A percentile compares a stretch with the other conserved stretches of the same genome.
Conservation (phyloP, 768 basidiomycete species). For the Lepiota brunneoincarnata region DNA sequence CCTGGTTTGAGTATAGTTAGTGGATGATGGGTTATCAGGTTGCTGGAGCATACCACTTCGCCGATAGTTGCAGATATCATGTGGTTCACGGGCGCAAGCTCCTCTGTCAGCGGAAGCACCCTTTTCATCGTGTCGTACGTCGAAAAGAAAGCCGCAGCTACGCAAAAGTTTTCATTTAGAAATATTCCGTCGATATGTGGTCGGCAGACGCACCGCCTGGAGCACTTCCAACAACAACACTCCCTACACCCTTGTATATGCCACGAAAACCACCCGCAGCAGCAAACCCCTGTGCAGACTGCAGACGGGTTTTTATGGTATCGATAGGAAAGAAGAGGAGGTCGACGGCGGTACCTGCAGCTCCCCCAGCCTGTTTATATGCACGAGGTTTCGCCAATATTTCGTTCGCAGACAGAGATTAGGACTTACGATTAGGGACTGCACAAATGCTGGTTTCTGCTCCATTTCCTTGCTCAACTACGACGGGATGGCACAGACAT, state of each 20-base stretch:
- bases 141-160: slow-evolving; percentile 94
- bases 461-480: slow-evolving; percentile 2
- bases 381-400: background rate
- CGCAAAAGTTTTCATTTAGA: slow-evolving; percentile 1
- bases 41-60: slow-evolving; percentile 49
- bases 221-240: slow-evolving; percentile 91
- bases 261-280: slow-evolving; percentile 85
- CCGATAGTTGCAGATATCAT: slow-evolving; percentile 57
- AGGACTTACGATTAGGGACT: slow-evolving; percentile 44
- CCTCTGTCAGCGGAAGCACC: slow-evolving; percentile 55
- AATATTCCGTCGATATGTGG: background rate
- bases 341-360: slow-evolving; percentile 93
- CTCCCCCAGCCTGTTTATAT: slow-evolving; percentile 67
- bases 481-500: background rate
- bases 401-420: slow-evolving; percentile 2
- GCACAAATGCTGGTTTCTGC: slow-evolving; percentile 38
- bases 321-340: slow-evolving; percentile 96
- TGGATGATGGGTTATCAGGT: slow-evolving; percentile 6
- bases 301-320: slow-evolving; percentile 93
- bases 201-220: slow-evolving; percentile 69
- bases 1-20: slow-evolving; percentile 34
- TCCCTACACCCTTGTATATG: slow-evolving; percentile 91
- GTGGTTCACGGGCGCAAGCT: slow-evolving; percentile 59
- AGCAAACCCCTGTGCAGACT: slow-evolving; percentile 83
- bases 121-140: slow-evolving; percentile 90